phyloP scores from a whole-genome alignment of 805 yeast species.

The Wickerhamiella galacta region DNA sequence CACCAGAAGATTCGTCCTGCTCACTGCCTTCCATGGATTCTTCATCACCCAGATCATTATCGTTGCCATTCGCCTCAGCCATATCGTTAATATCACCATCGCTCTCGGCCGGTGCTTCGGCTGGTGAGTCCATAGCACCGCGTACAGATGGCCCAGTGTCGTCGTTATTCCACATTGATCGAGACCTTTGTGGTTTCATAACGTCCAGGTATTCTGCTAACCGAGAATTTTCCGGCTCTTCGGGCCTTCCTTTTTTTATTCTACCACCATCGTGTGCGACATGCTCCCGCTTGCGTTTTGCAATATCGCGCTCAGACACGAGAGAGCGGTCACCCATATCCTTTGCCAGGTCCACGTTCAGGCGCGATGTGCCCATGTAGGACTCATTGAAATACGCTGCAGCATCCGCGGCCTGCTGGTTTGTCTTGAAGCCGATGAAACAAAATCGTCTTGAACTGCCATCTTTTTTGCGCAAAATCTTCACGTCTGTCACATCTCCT shows the following conservation, averaged over 20 bases:
- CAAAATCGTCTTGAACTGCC: conserved; percentile 91
- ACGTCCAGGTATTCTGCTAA: conserved; percentile 69
- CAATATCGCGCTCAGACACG: conserved; percentile 28
- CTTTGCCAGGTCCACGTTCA: conserved; percentile 70
- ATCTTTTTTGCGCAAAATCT: conserved; percentile 57
- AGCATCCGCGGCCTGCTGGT: conserved; percentile 60
- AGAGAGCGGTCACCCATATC: conserved; percentile 71
- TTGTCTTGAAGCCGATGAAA: conserved; percentile 69
- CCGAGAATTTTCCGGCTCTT: conserved; percentile 23
- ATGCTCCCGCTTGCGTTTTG: conserved; percentile 9
- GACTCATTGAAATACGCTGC: conserved; percentile 59
- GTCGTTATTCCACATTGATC: conserved; percentile 20
- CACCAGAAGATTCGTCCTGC: conserved; percentile 23
- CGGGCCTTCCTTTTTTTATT: conserved; percentile 26
- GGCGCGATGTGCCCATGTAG: conserved; percentile 65
- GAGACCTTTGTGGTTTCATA: conserved; percentile 49
- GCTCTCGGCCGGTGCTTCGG: conserved; percentile 15
- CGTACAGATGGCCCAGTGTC: conserved; percentile 20
- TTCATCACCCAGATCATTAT: conserved; percentile 17
- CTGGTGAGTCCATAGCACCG: too few species aligned
- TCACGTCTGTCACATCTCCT: conserved; percentile 74
- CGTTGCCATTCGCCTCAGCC: conserved; percentile 10
- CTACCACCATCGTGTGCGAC: conserved; percentile 24
- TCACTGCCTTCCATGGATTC: conserved; percentile 17
- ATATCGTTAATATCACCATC: conserved; percentile 21